Evolutionary conservation across 345 rosid species (phyloP), one percentile per base, ranked within the genome.

Genomic region (Bruguiera sexangula): DNA sequence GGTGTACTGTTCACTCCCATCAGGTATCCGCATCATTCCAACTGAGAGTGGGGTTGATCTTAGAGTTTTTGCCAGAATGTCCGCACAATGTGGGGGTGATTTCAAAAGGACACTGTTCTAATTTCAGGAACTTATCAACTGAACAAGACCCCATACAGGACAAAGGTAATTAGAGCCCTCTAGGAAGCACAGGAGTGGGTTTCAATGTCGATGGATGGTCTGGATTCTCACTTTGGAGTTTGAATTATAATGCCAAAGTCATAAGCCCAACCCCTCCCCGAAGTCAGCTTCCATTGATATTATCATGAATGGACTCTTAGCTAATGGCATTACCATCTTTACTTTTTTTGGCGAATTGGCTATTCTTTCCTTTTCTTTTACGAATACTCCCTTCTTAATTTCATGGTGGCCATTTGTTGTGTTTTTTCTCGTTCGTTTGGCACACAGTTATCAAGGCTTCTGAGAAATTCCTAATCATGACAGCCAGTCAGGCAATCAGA

Each of bases 181-280:
- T 48, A 34, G 37, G 20, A 27, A 39, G n/a, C 39, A 66, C n/a
- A 5, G 3, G 11, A 18, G 50, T 71, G 76, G 80, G 65, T 69
- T 64, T 70, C 61, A 53, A 60, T 84, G 82, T 82, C 84, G 77
- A 73, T 80, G 81, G 86, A 69, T 82, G 84, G 88, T 80, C 75
- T 78, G 79, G 59, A 9, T 11, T 39, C 10, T 39, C 46, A 10
- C 15, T 39, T 10, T 39, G 46, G 46, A 39, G 16, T 39, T 39
- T 39, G 15, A 39, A 39, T 10, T 39, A 11, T 39, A 37, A 11
- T 11, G 15, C 3, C 46, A 11, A 39, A 39, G 46, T 11, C 3
- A 39, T 39, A 11, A 10, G 1, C 46, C 46, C 15, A 10, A 39
- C 46, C 4, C 46, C 34, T 29, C 10, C 54, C 37, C 18, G 6